Evolutionary conservation across 2,329 filamentous ascomycete species (phyloP), one percentile per base, ranked within the genome.

Genomic region (Neoascochyta sp.): DNA sequence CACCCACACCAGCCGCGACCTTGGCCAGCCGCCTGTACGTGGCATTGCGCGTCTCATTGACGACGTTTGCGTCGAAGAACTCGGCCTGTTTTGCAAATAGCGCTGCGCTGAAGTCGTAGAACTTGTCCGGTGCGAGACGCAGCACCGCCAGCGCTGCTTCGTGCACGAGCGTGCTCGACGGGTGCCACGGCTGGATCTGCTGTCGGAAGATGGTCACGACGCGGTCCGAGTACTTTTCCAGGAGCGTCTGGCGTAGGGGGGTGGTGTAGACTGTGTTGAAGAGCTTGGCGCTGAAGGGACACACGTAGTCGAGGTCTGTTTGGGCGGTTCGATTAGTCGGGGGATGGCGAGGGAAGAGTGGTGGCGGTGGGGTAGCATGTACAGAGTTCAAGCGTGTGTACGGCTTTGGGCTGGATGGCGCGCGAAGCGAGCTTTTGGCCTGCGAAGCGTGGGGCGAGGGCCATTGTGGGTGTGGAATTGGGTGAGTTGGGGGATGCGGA

Each of bases 181-280:
- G 90, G 66, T 96, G 89, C 90, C 90, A 95, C 9, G 88, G 87
- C 68, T 95, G 88, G 53, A 95, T 78, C 61, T 95, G 88, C 61
- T 90, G 89, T 27, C 89, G 83, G 71, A 95, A 86, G 54, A 96
- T 76, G 48, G 94, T 71, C 50, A 84, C 74, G 3, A 95, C 67
- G 39, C 72, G 73, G 37, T 69, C 71, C 14, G 67, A 50, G 43
- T 83, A 80, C 39, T 73, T 70, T 45, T 89, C 70, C 26, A 78
- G 58, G 47, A 94, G 71, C 26, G 76, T 61, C 1, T 85, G 81
- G 37, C 77, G 69, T 36, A 94, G 76, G 16, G 70, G 65, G 34
- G 47, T 37, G 14, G 64, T 68, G 64, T 82, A 81, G 49, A 95
- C 66, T 2, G 84, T 90, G 42, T 80, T 76, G 76, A 92, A 95